These are phyloP conservation scores for Telopea speciosissima DNA, from an alignment of 177 flowering plant species.

Conservation along the genomic window DNA sequence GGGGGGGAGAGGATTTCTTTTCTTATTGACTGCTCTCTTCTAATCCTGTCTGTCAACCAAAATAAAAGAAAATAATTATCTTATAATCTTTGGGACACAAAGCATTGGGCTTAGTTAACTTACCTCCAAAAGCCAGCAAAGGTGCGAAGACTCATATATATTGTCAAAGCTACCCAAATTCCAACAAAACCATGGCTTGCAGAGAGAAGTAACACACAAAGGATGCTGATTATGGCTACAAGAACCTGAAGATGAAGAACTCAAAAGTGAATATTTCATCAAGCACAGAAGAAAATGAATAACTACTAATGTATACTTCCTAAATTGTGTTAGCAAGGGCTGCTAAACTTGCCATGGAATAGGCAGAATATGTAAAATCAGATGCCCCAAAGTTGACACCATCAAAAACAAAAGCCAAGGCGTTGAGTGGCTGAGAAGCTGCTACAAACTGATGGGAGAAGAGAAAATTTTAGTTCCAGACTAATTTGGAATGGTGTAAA, in stretches of 20 bases:
- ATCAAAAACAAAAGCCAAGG: constrained; percentile 83
- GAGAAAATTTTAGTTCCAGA: not conserved
- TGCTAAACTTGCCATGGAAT: constrained; percentile 55
- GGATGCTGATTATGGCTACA: constrained; percentile 65
- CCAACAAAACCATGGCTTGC: constrained; percentile 58
- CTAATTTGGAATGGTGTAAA: not conserved
- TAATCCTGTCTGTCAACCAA: no score
- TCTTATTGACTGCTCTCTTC: not conserved
- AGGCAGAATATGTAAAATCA: constrained; percentile 76
- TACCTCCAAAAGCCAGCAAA: constrained; percentile 81
- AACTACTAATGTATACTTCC: not conserved
- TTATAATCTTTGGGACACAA: not conserved
- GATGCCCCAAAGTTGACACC: constrained; percentile 90
- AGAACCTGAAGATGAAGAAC: constrained; percentile 44
- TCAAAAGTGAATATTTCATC: not conserved
- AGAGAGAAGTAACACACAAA: constrained; percentile 49
- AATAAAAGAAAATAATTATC: not conserved
- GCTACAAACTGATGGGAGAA: constrained; percentile 66
- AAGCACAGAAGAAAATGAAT: not conserved
- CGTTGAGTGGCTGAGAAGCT: constrained; percentile 71
- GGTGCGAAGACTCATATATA: constrained; percentile 66
- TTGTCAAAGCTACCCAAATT: constrained; percentile 72
- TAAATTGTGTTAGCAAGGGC: not conserved
- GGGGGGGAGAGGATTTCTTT: not conserved
- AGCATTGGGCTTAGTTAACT: not conserved